These are phyloP conservation scores for Trichoderma cornu-damae DNA, from an alignment of 2,329 filamentous ascomycete genomes.

Conservation along the genomic window DNA sequence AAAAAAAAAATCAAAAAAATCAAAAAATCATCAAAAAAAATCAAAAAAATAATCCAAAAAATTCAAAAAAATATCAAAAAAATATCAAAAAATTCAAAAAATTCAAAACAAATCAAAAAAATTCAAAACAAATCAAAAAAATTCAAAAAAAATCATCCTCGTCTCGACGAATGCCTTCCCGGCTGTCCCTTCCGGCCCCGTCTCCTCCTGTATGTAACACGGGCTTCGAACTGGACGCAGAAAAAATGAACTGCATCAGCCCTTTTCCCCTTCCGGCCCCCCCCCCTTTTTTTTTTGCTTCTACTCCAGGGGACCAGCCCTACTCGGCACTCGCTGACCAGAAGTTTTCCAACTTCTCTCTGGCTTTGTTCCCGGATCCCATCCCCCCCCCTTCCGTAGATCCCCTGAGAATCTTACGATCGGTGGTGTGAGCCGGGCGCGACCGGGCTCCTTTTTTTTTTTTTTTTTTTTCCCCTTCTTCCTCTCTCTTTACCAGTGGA, in stretches of 20 bases:
- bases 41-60: no score
- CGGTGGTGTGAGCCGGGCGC: conserved; percentile 15
- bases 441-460: no score
- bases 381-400: background rate
- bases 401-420: conserved; percentile 13
- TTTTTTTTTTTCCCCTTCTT: no score
- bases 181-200: background rate
- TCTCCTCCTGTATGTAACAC: background rate
- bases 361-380: background rate
- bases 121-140: no score
- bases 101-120: no score
- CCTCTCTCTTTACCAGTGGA: conserved; percentile 9
- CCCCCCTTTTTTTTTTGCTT: background rate
- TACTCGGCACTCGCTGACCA: conserved; percentile 4
- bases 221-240: background rate
- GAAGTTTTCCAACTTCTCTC: background rate
- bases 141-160: no score
- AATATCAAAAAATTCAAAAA: no score
- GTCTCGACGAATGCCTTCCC: no score
- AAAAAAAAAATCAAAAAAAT: background rate
- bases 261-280: background rate
- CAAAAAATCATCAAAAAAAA: no score
- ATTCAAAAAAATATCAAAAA: no score
- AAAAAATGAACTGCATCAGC: background rate
- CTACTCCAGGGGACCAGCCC: conserved; percentile 3